Percentiles rank a stretch among this genome's conserved stretches.
Conservation (phyloP, 352 stramenopile species). For the Phytophthora parvispora region DNA sequence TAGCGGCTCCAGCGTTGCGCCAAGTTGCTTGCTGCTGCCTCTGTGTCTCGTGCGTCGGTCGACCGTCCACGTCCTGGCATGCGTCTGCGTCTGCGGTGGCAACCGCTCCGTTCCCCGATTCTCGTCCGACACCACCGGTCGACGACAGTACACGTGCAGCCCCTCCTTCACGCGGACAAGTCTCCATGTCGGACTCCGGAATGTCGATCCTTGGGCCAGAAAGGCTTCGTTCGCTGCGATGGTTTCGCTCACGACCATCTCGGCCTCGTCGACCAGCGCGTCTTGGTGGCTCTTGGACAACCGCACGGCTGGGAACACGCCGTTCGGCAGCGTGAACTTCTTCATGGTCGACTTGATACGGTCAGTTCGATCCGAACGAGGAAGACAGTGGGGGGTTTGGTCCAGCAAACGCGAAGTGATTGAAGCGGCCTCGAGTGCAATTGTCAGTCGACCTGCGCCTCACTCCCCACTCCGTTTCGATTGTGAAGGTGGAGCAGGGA, state of each 20-base stretch:
- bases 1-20: neutral
- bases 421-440: neutral
- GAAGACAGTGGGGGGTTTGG: neutral
- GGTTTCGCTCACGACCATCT: slow-evolving; percentile 51
- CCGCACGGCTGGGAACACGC: slow-evolving; percentile 41
- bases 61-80: neutral
- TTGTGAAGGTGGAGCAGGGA: slow-evolving; percentile 4
- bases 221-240: slow-evolving; percentile 49
- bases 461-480: slow-evolving; percentile 6
- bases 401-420: neutral
- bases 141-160: slow-evolving; percentile 39
- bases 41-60: neutral
- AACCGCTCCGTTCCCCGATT: neutral
- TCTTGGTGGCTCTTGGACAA: slow-evolving; percentile 35
- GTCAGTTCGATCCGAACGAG: too few species aligned
- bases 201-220: slow-evolving; percentile 24
- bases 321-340: slow-evolving; percentile 52
- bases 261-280: slow-evolving; percentile 42
- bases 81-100: neutral
- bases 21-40: slow-evolving; percentile 3
- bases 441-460: slow-evolving; percentile 7
- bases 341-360: too few species aligned
- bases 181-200: slow-evolving; percentile 48
- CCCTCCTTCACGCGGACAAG: slow-evolving; percentile 52
- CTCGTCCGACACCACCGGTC: slow-evolving; percentile 7